phyloP scores from a whole-genome alignment of 148 eudicot species.

The Fallopia convolvulus region DNA sequence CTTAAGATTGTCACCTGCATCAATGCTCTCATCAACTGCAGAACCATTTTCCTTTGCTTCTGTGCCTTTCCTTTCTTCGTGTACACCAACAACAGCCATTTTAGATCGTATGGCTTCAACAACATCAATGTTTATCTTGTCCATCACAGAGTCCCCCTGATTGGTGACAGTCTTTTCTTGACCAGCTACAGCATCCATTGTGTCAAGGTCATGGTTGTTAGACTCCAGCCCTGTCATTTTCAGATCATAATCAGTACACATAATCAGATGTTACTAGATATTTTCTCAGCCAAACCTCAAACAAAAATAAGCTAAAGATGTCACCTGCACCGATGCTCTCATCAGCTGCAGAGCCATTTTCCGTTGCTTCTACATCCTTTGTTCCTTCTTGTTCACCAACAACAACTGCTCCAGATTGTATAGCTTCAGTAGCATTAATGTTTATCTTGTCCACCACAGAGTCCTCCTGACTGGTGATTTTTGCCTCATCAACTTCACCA shows the following conservation, averaged over 20 bases:
- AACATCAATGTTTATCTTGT: constrained; percentile 32
- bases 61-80: neutral
- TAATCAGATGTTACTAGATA: constrained; percentile 8
- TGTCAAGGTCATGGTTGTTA: constrained; percentile 12
- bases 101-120: constrained; percentile 9
- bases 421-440: constrained; percentile 28
- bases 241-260: neutral
- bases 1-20: neutral
- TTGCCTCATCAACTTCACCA: constrained; percentile 20
- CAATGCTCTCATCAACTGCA: neutral
- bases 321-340: neutral
- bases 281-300: constrained; percentile 22
- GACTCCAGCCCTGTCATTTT: constrained; percentile 7
- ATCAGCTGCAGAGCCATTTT: constrained; percentile 3
- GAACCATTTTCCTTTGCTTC: neutral
- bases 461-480: constrained; percentile 32
- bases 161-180: constrained; percentile 16
- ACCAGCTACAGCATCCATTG: constrained; percentile 3
- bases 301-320: constrained; percentile 10
- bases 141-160: constrained; percentile 38
- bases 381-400: constrained; percentile 19
- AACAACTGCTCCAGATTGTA: constrained; percentile 31
- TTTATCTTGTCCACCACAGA: constrained; percentile 31
- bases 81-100: neutral
- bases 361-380: neutral